phyloP scores from a whole-genome alignment of 169 alveolate genomes.

The Eimeria praecox region DNA sequence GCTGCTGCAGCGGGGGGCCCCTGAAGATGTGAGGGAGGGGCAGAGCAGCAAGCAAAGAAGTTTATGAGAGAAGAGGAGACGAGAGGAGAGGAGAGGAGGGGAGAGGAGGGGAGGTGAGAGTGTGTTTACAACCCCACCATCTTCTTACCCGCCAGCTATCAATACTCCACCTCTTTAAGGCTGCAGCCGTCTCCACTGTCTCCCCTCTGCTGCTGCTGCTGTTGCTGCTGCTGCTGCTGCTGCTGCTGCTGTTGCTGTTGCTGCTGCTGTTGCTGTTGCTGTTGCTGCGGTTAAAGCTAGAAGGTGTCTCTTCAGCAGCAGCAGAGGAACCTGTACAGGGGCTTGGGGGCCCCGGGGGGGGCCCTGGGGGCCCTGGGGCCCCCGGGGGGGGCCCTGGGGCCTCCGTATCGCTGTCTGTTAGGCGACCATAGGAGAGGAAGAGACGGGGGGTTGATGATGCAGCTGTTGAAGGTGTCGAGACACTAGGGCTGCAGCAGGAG shows the following conservation, averaged over 20 bases:
- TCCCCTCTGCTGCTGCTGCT: not conserved
- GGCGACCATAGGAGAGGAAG: not conserved
- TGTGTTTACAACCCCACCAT: not conserved
- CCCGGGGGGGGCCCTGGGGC: not conserved
- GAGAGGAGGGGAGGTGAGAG: not conserved
- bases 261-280: not conserved
- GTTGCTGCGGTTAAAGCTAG: not conserved
- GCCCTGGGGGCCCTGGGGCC: not conserved
- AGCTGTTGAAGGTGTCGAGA: not conserved
- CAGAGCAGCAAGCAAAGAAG: too few relatives aligned
- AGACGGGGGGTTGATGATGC: not conserved
- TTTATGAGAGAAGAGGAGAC: too few relatives aligned
- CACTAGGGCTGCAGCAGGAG: constrained; percentile 33
- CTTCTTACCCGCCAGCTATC: constrained; percentile 11
- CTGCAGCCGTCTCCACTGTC: not conserved
- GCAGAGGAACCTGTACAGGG: not conserved
- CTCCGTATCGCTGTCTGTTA: not conserved
- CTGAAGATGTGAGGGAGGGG: not conserved
- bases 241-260: not conserved
- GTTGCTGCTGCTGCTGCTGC: not conserved
- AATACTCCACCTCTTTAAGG: not conserved
- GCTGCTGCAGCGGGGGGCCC: not conserved
- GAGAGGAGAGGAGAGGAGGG: not conserved
- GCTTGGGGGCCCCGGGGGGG: not conserved
- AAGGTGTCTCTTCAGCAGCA: not conserved